Percentiles rank a stretch among this genome's conserved stretches.
These are phyloP conservation scores for Kokia cookei DNA, from an alignment of 441 rosid genomes.

Conservation along the genomic window DNA sequence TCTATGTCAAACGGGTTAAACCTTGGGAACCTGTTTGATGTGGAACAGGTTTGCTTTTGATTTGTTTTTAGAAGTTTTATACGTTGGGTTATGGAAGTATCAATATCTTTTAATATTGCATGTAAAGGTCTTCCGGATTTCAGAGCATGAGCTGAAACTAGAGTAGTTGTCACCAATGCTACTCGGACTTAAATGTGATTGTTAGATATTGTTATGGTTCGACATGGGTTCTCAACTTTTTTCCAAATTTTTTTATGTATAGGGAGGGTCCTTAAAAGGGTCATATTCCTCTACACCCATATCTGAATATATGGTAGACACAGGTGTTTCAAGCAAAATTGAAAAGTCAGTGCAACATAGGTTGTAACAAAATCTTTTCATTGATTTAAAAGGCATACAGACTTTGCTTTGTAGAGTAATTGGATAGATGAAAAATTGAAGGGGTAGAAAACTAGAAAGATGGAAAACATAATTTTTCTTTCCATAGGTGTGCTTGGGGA, in stretches of 20 bases:
- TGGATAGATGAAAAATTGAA: too few relatives aligned
- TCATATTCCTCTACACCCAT: neutral
- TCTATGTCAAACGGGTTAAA: constrained; percentile 91
- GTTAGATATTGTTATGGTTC: neutral
- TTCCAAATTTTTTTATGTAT: neutral
- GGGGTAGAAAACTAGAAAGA: too few relatives aligned
- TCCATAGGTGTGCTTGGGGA: too few relatives aligned
- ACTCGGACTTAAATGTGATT: neutral
- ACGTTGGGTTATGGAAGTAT: neutral
- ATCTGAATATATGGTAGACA: too few relatives aligned
- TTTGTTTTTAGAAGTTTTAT: neutral
- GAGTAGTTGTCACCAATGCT: neutral
- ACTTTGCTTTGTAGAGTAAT: too few relatives aligned
- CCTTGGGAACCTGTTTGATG: constrained; percentile 72
- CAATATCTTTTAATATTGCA: neutral
- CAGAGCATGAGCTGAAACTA: neutral
- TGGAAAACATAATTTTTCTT: too few relatives aligned
- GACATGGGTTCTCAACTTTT: too few relatives aligned
- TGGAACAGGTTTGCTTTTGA: constrained; percentile 57
- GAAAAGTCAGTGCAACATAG: too few relatives aligned
- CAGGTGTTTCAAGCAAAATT: too few relatives aligned
- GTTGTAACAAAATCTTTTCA: neutral
- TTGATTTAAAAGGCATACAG: neutral
- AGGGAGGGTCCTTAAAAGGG: neutral
- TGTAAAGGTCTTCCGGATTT: neutral